Evolutionary conservation across 768 basidiomycete genomes (phyloP).

Genomic region (Serendipita sp.): DNA sequence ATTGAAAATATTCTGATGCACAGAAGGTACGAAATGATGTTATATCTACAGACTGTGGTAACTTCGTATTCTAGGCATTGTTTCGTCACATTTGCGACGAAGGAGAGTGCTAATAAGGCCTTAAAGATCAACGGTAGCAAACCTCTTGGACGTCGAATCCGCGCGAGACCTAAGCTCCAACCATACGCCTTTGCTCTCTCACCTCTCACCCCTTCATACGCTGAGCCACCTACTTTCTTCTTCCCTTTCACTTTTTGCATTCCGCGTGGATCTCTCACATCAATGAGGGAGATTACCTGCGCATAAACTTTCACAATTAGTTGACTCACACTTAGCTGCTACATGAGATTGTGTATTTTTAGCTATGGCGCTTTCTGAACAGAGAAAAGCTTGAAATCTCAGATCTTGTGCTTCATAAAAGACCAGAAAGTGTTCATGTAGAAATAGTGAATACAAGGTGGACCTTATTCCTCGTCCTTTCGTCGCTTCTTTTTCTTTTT

Average conservation of each 20-base stretch:
- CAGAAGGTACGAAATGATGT: background rate
- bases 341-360: background rate
- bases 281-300: background rate
- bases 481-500: slow-evolving; percentile 26
- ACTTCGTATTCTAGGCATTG: background rate
- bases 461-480: slow-evolving; percentile 48
- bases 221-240: background rate
- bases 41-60: background rate
- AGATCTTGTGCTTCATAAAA: background rate
- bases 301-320: background rate
- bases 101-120: background rate
- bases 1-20: background rate
- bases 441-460: background rate
- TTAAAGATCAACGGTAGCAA: background rate
- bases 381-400: too few relatives aligned
- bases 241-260: slow-evolving; percentile 1
- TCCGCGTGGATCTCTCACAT: background rate
- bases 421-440: background rate
- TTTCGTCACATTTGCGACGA: background rate
- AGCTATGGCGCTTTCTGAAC: slow-evolving; percentile 1
- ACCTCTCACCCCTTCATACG: background rate
- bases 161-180: slow-evolving; percentile 2
- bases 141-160: background rate
- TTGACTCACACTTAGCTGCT: background rate
- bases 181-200: background rate